Conservation (phyloP, 345 rosid species). For the Ceriops decandra region DNA sequence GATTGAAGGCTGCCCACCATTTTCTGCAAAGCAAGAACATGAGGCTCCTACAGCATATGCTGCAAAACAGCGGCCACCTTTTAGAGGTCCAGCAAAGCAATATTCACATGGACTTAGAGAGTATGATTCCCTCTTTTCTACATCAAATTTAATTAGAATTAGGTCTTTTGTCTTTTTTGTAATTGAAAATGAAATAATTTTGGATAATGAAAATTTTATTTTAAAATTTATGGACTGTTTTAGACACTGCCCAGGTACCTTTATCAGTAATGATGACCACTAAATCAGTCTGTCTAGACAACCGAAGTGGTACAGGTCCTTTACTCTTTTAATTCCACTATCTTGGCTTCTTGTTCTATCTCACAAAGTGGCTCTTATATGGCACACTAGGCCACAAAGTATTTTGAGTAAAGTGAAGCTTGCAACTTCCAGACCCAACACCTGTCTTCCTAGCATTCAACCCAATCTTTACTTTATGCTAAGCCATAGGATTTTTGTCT, state of each 20-base stretch:
- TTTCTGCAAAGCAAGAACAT: slow-evolving; percentile 53
- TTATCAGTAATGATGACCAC: too few relatives aligned
- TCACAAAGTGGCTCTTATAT: not conserved
- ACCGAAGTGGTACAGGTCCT: too few relatives aligned
- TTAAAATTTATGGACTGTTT: too few relatives aligned
- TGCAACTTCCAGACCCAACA: not conserved
- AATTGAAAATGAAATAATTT: not conserved
- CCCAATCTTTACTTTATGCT: not conserved
- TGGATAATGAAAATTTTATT: not conserved
- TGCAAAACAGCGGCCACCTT: slow-evolving; percentile 50
- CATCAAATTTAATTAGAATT: not conserved
- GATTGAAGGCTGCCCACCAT: slow-evolving; percentile 83
- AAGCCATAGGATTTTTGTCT: not conserved
- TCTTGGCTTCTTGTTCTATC: too few relatives aligned
- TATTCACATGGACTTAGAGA: slow-evolving; percentile 81
- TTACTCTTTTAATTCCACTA: too few relatives aligned
- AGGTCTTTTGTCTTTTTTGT: not conserved
- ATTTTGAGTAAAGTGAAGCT: not conserved
- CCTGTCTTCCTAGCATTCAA: not conserved
- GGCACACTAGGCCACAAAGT: not conserved
- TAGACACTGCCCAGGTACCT: too few relatives aligned
- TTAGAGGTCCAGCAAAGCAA: slow-evolving; percentile 65
- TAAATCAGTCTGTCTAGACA: too few relatives aligned
- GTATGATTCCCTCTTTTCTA: slow-evolving; percentile 37
- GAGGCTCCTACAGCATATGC: slow-evolving; percentile 63